Base-by-base conservation (phyloP, 2,329 filamentous ascomycete species). In the Pseudocercospora eumusae region DNA sequence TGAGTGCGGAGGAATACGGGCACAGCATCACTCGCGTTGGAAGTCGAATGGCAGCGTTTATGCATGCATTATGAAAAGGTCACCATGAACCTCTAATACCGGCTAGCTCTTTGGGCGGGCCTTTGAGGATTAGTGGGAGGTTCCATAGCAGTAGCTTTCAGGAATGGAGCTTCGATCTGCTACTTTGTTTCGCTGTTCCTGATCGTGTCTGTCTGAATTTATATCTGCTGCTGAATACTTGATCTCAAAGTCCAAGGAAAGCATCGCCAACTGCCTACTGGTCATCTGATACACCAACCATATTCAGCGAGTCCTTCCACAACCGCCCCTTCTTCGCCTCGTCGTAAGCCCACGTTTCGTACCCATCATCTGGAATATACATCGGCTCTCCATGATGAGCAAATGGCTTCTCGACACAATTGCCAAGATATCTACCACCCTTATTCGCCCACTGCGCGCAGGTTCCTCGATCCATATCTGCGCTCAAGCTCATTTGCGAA, bases 401-500 rank as follows among this genome's bases (percentile, higher is more conserved):
- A 61, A 73, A 65, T 31, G 73, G 72, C 18, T 57, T 64, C 44
- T 73, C 74, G n/a, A 72, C 68, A 64, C 78, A 79, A 33, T 64
- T 55, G 36, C 54, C 59, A 55, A 60, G 27, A 50, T 56, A 64
- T 11, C 28, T 58, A 1, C 58, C 62, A 9, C 60, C 60, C 44
- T 64, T 58, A 9, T 74, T 76, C 69, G 81, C 78, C 74, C 74
- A 78, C 27, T 75, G 76, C 60, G 72, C 75, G 2, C 0, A 84
- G 64, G 3, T 79, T 77, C 3, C 71, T 68, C 0, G 68, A 20
- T 1, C 78, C 79, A 65, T 81, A 84, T 0, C 75, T 75, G 1
- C 82, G 76, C 31, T 84, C 82, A 20, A 85, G 75, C 61, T 83
- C 77, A 63, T 80, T 83, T 2, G 82, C 78, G 57, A 81, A 78